phyloP scores from a whole-genome alignment of 495 filamentous ascomycete species.

The Thermothielavioides terrestris region DNA sequence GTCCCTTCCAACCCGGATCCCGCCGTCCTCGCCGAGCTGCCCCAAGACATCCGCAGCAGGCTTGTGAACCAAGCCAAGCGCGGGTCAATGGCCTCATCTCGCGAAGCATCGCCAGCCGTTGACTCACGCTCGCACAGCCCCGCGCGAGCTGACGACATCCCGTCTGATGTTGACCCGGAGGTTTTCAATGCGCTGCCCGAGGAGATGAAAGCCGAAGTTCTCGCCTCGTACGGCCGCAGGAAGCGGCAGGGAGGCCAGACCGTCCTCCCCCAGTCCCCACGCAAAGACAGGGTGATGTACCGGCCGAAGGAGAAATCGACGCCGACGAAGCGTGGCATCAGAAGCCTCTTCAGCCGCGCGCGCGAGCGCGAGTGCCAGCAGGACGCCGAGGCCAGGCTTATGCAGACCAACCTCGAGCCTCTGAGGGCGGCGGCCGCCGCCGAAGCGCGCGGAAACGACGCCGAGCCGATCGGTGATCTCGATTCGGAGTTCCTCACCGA shows the following conservation, averaged over 20 bases:
- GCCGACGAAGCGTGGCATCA: constrained; percentile 48
- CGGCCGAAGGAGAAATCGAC: constrained; percentile 44
- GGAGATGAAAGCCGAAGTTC: constrained; percentile 72
- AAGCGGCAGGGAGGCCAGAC: constrained; percentile 15
- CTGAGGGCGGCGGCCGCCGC: neutral
- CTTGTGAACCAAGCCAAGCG: constrained; percentile 41
- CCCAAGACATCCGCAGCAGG: constrained; percentile 66
- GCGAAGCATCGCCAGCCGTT: constrained; percentile 16
- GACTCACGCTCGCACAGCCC: constrained; percentile 37
- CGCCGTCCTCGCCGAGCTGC: constrained; percentile 64
- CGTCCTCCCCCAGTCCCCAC: constrained; percentile 49
- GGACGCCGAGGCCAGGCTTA: constrained; percentile 7
- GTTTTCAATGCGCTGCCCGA: constrained; percentile 70
- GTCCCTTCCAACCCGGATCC: constrained; percentile 74
- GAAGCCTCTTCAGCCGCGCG: constrained; percentile 38
- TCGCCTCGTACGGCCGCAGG: constrained; percentile 53
- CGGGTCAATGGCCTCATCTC: constrained; percentile 12
- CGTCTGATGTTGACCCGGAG: constrained; percentile 58
- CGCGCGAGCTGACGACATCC: constrained; percentile 24
- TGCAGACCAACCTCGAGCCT: constrained; percentile 6
- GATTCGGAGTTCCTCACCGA: constrained; percentile 70
- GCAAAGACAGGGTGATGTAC: constrained; percentile 41
- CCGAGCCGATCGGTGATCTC: constrained; percentile 35
- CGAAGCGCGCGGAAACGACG: constrained; percentile 8
- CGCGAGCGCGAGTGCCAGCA: constrained; percentile 32